phyloP scores from a whole-genome alignment of 176 grass and related monocot species.

The Oryza glaberrima region DNA sequence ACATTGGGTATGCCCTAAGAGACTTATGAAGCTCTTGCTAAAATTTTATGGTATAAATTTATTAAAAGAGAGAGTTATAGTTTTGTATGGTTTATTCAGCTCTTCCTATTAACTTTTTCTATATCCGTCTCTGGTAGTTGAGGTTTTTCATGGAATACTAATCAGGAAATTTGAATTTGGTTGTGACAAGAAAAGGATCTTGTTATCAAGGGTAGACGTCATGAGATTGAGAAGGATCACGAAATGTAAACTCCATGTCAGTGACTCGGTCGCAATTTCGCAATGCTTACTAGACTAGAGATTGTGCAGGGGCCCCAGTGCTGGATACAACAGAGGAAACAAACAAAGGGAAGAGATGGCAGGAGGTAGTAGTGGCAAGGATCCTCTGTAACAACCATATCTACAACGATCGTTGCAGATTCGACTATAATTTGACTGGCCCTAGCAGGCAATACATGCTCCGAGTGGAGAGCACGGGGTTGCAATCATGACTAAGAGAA shows the following conservation, averaged over 20 bases:
- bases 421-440: not conserved
- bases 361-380: not conserved
- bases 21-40: too few species aligned
- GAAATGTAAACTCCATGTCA: not conserved
- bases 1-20: too few species aligned
- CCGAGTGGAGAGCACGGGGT: not conserved
- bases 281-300: not conserved
- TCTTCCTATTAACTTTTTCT: too few species aligned
- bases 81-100: too few species aligned
- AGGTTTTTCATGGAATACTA: not conserved
- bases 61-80: too few species aligned
- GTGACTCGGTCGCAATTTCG: too few species aligned
- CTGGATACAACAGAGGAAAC: constrained; percentile 7
- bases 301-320: not conserved
- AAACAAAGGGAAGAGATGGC: constrained; percentile 2
- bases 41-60: too few species aligned
- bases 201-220: not conserved
- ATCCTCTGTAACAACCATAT: constrained; percentile 19
- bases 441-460: not conserved
- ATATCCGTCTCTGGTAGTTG: too few species aligned
- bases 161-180: not conserved
- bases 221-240: constrained; percentile 10
- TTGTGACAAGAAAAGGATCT: not conserved
- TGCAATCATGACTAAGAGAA: not conserved
- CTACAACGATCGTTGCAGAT: not conserved